Conservation (phyloP, 2,329 filamentous ascomycete genomes). For the Hirsutella minnesotensis region DNA sequence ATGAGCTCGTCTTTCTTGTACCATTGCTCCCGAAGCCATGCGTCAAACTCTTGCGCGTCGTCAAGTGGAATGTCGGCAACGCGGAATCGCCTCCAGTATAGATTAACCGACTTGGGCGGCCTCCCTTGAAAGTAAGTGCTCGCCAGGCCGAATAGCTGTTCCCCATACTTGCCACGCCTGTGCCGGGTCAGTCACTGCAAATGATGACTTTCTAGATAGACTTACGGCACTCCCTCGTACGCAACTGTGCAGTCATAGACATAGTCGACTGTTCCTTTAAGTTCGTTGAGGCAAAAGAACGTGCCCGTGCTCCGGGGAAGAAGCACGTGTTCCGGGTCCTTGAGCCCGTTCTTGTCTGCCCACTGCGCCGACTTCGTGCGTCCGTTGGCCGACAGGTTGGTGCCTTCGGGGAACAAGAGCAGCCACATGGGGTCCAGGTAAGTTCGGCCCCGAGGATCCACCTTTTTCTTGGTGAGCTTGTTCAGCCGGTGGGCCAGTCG, state of each 20-base stretch:
- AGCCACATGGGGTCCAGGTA: slow-evolving; percentile 80
- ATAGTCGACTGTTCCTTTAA: slow-evolving; percentile 65
- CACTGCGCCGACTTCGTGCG: slow-evolving; percentile 59
- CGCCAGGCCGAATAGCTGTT: slow-evolving; percentile 75
- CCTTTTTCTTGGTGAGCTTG: slow-evolving; percentile 50
- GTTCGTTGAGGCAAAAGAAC: slow-evolving; percentile 66
- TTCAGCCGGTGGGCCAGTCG: slow-evolving; percentile 63
- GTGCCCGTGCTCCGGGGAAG: slow-evolving; percentile 72
- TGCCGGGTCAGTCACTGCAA: background rate
- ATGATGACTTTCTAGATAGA: too few species aligned
- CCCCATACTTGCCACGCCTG: slow-evolving; percentile 72
- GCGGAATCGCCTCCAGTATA: slow-evolving; percentile 85
- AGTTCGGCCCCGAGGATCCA: slow-evolving; percentile 38
- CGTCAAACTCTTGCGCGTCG: slow-evolving; percentile 61
- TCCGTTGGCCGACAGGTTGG: slow-evolving; percentile 63
- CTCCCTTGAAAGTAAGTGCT: slow-evolving; percentile 84
- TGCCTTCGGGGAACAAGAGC: slow-evolving; percentile 78
- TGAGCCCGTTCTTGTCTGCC: slow-evolving; percentile 63
- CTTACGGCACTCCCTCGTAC: slow-evolving; percentile 87
- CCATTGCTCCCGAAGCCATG: slow-evolving; percentile 81
- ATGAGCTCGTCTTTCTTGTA: slow-evolving; percentile 83
- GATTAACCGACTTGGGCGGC: slow-evolving; percentile 88
- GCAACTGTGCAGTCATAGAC: slow-evolving; percentile 90
- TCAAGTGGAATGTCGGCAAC: slow-evolving; percentile 72
- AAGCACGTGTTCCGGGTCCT: slow-evolving; percentile 62